Conservation (phyloP, 352 stramenopile species). For the Nothophytophthora sp. region DNA sequence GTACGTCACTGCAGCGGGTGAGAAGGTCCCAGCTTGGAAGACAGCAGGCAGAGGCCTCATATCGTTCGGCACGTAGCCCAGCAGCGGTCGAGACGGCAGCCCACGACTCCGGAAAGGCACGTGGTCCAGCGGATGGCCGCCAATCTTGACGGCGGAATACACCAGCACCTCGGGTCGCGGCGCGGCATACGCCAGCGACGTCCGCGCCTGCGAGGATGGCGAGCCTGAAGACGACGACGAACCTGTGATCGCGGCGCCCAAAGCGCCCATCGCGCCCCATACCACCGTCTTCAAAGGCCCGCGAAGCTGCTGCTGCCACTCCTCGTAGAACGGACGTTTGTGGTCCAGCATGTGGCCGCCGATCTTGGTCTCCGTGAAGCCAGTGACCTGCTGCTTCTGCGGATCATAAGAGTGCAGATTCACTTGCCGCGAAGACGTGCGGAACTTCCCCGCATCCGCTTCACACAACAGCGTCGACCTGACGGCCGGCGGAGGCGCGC, state of each 20-base stretch:
- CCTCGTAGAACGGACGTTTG: constrained; percentile 36
- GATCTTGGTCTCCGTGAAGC: constrained; percentile 78
- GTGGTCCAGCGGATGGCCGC: constrained; percentile 76
- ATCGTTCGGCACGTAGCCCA: constrained; percentile 34
- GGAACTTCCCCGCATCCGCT: constrained; percentile 20
- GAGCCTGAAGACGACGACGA: background rate
- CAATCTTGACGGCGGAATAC: constrained; percentile 75
- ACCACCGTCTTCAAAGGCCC: constrained; percentile 35
- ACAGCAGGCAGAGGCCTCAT: background rate
- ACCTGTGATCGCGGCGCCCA: constrained; percentile 17
- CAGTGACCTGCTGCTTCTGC: constrained; percentile 2
- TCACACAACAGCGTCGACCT: constrained; percentile 2
- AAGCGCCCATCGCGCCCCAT: constrained; percentile 7
- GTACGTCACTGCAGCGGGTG: constrained; percentile 22
- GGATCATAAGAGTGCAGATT: constrained; percentile 62
- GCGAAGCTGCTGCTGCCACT: constrained; percentile 27
- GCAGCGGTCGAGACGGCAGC: constrained; percentile 56
- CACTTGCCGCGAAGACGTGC: constrained; percentile 34
- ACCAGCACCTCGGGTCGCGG: constrained; percentile 41
- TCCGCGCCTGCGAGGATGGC: constrained; percentile 20
- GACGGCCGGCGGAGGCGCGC: constrained; percentile 1
- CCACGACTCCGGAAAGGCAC: constrained; percentile 68
- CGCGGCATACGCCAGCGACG: constrained; percentile 40
- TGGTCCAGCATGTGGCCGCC: constrained; percentile 68
- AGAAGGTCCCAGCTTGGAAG: constrained; percentile 14